A percentile compares a stretch with the other conserved stretches of the same genome.
These are phyloP conservation scores for Kitagawia praeruptora DNA, from an alignment of 129 eudicot genomes.

Conservation along the genomic window DNA sequence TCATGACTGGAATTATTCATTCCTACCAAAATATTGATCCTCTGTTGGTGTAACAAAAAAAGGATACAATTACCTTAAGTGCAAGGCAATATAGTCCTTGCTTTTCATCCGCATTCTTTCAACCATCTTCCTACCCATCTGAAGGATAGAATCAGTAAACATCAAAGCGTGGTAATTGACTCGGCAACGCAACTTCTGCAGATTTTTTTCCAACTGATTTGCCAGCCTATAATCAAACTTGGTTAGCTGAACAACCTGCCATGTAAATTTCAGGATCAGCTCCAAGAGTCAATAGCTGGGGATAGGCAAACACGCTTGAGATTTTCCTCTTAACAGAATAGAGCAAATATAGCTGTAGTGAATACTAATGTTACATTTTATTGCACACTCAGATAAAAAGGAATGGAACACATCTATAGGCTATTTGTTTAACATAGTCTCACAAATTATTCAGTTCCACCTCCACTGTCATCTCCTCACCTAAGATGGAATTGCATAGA, in stretches of 20 bases:
- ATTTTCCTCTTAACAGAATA: neutral
- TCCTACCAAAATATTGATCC: neutral
- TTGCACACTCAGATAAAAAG: neutral
- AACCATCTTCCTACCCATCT: conserved; percentile 58
- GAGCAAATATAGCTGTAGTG: neutral
- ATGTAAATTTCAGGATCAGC: neutral
- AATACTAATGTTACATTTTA: neutral
- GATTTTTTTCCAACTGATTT: conserved; percentile 43
- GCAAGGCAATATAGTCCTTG: conserved; percentile 60
- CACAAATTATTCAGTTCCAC: neutral
- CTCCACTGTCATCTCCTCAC: neutral
- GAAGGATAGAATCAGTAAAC: conserved; percentile 56
- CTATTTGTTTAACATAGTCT: neutral
- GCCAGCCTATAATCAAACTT: conserved; percentile 74
- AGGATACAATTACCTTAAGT: conserved; percentile 35
- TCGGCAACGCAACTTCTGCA: conserved; percentile 74
- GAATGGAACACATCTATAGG: neutral
- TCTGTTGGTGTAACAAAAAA: neutral
- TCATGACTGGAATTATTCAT: neutral
- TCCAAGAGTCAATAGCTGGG: conserved; percentile 5
- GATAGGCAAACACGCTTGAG: neutral
- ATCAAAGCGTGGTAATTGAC: conserved; percentile 66
- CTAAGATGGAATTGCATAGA: neutral
- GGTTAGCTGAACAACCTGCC: conserved; percentile 64
- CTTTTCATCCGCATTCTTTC: conserved; percentile 68